phyloP scores from a whole-genome alignment of 2,329 filamentous ascomycete species.

The Penicillium sp. region DNA sequence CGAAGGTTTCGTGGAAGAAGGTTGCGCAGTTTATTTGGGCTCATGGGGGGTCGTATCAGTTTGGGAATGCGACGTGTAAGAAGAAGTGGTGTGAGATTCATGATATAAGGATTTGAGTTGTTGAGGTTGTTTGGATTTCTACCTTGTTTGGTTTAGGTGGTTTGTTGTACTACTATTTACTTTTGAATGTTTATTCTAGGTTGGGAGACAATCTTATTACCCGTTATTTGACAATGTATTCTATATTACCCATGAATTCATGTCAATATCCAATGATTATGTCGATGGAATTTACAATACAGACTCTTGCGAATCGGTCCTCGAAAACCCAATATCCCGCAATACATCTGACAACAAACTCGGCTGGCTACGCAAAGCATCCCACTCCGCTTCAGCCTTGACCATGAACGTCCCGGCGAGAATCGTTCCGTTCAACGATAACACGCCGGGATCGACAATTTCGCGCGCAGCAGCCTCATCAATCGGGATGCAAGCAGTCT shows the following conservation, averaged over 20 bases:
- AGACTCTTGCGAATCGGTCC: conserved; percentile 7
- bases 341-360: conserved; percentile 43
- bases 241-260: too few relatives aligned
- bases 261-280: too few relatives aligned
- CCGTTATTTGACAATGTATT: too few relatives aligned
- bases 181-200: too few relatives aligned
- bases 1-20: conserved; percentile 55
- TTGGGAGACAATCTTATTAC: too few relatives aligned
- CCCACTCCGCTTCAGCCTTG: conserved; percentile 51
- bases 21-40: conserved; percentile 50
- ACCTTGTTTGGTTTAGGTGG: too few relatives aligned
- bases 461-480: conserved; percentile 32
- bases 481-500: conserved; percentile 40
- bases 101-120: conserved; percentile 15
- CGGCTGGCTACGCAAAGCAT: conserved; percentile 40
- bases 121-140: too few relatives aligned
- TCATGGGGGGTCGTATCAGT: conserved; percentile 53
- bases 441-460: conserved; percentile 33
- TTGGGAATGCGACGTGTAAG: conserved; percentile 57
- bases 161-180: too few relatives aligned
- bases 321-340: conserved; percentile 38
- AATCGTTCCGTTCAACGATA: conserved; percentile 53
- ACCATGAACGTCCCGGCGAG: conserved; percentile 56
- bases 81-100: conserved; percentile 54
- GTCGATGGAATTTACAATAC: background rate